phyloP scores from a whole-genome alignment of 1,139 yeast species.

The Yamadazyma triangularis region DNA sequence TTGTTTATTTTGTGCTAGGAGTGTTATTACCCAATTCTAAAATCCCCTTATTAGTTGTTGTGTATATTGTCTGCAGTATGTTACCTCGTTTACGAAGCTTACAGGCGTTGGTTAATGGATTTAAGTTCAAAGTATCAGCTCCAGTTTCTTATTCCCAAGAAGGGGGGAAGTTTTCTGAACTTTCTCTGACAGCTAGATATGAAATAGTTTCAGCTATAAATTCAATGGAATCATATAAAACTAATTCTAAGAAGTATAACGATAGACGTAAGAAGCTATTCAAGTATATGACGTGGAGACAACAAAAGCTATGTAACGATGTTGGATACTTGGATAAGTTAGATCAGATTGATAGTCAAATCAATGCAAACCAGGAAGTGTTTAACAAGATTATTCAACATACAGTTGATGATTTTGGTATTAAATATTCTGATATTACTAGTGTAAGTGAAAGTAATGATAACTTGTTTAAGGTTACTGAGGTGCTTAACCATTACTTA shows the following conservation, averaged over 20 bases:
- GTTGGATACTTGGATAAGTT: slow-evolving; percentile 56
- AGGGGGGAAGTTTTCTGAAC: not conserved
- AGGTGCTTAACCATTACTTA: slow-evolving; percentile 65
- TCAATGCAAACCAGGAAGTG: slow-evolving; percentile 42
- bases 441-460: slow-evolving; percentile 9
- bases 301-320: slow-evolving; percentile 48
- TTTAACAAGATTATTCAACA: slow-evolving; percentile 40
- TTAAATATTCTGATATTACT: slow-evolving; percentile 38
- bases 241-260: slow-evolving; percentile 37
- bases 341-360: slow-evolving; percentile 37
- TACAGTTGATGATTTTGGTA: slow-evolving; percentile 35
- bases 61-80: slow-evolving; percentile 31
- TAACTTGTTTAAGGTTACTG: slow-evolving; percentile 54
- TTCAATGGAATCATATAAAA: slow-evolving; percentile 45
- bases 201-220: slow-evolving; percentile 49
- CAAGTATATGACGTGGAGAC: slow-evolving; percentile 50
- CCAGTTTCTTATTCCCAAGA: not conserved
- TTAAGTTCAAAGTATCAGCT: not conserved
- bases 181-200: slow-evolving; percentile 6
- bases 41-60: slow-evolving; percentile 25
- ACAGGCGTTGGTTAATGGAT: not conserved
- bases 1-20: slow-evolving; percentile 8
- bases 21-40: slow-evolving; percentile 14
- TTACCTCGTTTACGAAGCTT: slow-evolving; percentile 5
- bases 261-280: slow-evolving; percentile 43